phyloP scores from a whole-genome alignment of 208 protist genomes.

The Crithidia fasciculata region DNA sequence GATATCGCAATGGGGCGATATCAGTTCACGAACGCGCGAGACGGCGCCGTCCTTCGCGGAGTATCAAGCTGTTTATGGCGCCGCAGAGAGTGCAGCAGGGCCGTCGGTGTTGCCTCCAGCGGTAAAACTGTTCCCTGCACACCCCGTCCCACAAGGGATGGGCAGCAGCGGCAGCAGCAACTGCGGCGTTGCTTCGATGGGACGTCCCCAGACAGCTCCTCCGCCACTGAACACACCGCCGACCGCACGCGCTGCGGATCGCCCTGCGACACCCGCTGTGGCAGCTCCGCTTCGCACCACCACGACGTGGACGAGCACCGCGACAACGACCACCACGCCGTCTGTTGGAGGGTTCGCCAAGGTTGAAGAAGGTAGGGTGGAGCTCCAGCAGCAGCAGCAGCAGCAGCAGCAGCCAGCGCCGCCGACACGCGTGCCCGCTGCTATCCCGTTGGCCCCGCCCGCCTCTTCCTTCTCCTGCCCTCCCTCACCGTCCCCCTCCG shows the following conservation, averaged over 20 bases:
- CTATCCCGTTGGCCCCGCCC: not conserved
- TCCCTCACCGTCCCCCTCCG: constrained; percentile 1
- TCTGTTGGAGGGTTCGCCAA: too few species aligned
- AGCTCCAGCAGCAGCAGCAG: not conserved
- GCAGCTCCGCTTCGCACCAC: not conserved
- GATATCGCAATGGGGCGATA: not conserved
- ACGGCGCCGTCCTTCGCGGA: not conserved
- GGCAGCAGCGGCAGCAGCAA: too few species aligned
- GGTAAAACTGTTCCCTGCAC: not conserved
- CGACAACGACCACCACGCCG: not conserved
- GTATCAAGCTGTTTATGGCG: not conserved
- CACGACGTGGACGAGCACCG: not conserved
- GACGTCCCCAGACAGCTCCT: too few species aligned
- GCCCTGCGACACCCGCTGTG: not conserved
- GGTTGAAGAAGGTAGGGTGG: not conserved
- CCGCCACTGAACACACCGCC: too few species aligned
- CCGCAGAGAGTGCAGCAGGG: not conserved
- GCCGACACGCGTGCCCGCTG: not conserved
- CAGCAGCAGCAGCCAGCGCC: not conserved
- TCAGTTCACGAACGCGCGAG: not conserved
- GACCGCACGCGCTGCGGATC: too few species aligned
- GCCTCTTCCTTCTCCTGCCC: not conserved
- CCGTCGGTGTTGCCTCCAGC: not conserved
- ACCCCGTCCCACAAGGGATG: not conserved
- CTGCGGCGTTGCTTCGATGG: too few species aligned